Evolutionary conservation across 2,329 filamentous ascomycete genomes (phyloP).

Genomic region (Exserohilum turcica): DNA sequence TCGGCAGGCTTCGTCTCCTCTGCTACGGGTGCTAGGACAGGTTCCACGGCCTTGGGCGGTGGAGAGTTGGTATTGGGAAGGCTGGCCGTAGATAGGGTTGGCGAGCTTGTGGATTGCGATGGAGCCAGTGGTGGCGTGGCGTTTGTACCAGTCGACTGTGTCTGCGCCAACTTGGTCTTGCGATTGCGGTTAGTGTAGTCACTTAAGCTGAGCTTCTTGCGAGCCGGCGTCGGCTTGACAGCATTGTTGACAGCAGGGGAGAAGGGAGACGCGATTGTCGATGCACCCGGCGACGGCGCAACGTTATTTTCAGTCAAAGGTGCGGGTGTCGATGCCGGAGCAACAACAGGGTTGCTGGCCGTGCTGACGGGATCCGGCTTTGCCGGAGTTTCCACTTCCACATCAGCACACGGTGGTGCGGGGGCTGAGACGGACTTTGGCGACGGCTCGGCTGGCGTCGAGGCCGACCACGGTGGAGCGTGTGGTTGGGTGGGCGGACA

Average conservation of each 20-base stretch:
- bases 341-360: conserved; percentile 22
- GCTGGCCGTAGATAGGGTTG: conserved; percentile 40
- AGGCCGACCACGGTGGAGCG: conserved; percentile 38
- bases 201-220: conserved; percentile 59
- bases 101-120: conserved; percentile 38
- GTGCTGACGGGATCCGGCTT: conserved; percentile 31
- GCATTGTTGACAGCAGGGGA: conserved; percentile 50
- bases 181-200: conserved; percentile 56
- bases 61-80: conserved; percentile 38
- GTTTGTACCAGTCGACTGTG: conserved; percentile 29
- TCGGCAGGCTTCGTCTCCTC: conserved; percentile 32
- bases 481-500: conserved; percentile 42
- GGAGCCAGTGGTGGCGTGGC: conserved; percentile 29
- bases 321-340: conserved; percentile 32
- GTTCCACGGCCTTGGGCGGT: conserved; percentile 32
- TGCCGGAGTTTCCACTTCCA: conserved; percentile 39
- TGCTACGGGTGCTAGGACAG: conserved; percentile 32
- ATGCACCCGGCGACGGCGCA: conserved; percentile 38
- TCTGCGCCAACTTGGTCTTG: conserved; percentile 47
- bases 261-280: conserved; percentile 36
- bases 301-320: conserved; percentile 25
- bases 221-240: conserved; percentile 49
- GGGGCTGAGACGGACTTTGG: conserved; percentile 16
- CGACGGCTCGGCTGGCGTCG: conserved; percentile 20
- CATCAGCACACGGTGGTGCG: conserved; percentile 25